Evolutionary conservation across 352 stramenopile genomes (phyloP).

Genomic region (Phytopythium sindhum): DNA sequence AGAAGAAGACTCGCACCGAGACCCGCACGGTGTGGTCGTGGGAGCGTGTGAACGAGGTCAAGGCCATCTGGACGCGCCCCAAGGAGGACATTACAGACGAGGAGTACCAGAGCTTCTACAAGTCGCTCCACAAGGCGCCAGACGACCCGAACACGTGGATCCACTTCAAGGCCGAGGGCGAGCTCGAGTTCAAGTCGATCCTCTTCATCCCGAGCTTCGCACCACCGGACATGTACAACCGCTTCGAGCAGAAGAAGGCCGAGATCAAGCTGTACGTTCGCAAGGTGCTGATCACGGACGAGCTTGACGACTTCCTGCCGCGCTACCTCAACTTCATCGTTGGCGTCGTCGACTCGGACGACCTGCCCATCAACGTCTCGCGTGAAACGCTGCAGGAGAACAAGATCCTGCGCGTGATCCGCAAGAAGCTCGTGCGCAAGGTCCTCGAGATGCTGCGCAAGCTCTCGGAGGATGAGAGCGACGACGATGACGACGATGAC

Average conservation of each 20-base stretch:
- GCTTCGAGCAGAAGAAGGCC: conserved; percentile 90
- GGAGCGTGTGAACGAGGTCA: conserved; percentile 96
- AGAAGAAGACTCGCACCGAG: conserved; percentile 88
- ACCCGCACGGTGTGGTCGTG: conserved; percentile 94
- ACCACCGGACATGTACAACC: conserved; percentile 84
- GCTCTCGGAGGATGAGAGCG: conserved; percentile 89
- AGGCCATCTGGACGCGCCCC: conserved; percentile 97
- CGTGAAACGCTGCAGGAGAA: conserved; percentile 99
- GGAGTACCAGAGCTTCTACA: conserved; percentile 99
- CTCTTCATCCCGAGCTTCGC: conserved; percentile 95
- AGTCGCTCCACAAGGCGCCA: conserved; percentile 89
- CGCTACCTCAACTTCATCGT: conserved; percentile 98
- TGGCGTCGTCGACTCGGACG: conserved; percentile 99
- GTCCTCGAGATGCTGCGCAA: conserved; percentile 98
- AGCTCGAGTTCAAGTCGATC: conserved; percentile 99
- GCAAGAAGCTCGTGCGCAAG: conserved; percentile 99
- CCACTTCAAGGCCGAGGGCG: conserved; percentile 99
- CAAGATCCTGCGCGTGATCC: conserved; percentile 99
- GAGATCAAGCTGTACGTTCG: conserved; percentile 98
- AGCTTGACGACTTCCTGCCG: conserved; percentile 97
- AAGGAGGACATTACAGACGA: conserved; percentile 97
- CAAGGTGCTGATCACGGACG: conserved; percentile 99
- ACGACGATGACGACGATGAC: conserved; percentile 55
- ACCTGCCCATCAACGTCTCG: conserved; percentile 99
- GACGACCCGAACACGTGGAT: conserved; percentile 94